Conservation (phyloP, 768 basidiomycete genomes). For the Podaxis rugospora region DNA sequence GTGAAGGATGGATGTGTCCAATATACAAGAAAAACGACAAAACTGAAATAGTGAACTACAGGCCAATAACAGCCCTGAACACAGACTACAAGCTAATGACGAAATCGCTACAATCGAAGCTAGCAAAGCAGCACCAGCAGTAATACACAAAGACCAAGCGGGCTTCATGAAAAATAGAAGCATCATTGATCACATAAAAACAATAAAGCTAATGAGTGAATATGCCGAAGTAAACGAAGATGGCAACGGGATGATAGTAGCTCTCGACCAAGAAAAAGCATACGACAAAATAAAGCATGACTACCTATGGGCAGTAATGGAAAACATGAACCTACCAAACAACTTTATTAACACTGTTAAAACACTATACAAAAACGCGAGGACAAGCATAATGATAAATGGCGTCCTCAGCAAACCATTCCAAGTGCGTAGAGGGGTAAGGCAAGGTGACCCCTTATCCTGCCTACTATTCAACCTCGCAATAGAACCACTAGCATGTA, state of each 20-base stretch:
- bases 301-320: conserved; percentile 24
- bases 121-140: conserved; percentile 6
- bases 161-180: conserved; percentile 28
- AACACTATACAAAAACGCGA: conserved; percentile 1
- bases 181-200: conserved; percentile 28
- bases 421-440: conserved; percentile 23
- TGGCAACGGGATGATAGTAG: conserved; percentile 21
- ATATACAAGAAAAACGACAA: conserved; percentile 38
- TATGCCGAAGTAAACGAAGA: conserved; percentile 18
- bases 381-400: conserved; percentile 26
- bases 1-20: conserved; percentile 32
- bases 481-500: conserved; percentile 35
- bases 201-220: conserved; percentile 20
- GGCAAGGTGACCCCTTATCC: conserved; percentile 34
- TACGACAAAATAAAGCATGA: conserved; percentile 30
- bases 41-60: conserved; percentile 26
- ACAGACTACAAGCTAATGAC: conserved; percentile 30
- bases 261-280: conserved; percentile 34
- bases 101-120: conserved; percentile 17
- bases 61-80: conserved; percentile 30
- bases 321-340: conserved; percentile 19
- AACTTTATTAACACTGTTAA: conserved; percentile 22
- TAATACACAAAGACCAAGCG: conserved; percentile 31
- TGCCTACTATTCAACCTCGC: conserved; percentile 31
- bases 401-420: conserved; percentile 19